Percentiles rank a stretch among this genome's conserved stretches.
Conservation (phyloP, 441 rosid genomes). For the Dalechampia spathulata region DNA sequence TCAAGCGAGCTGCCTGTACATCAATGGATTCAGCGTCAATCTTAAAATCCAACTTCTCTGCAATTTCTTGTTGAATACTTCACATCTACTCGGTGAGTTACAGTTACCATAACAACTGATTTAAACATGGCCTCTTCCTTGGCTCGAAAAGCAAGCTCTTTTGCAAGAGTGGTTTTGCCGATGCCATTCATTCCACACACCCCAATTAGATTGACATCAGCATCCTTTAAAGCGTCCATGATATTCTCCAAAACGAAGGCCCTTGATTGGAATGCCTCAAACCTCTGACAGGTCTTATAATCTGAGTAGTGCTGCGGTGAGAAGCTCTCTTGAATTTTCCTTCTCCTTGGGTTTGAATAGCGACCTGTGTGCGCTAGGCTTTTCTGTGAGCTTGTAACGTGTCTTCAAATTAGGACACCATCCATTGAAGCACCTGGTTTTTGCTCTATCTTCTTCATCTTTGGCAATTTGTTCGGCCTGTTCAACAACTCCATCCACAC, state of each 20-base stretch:
- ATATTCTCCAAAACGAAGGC: neutral
- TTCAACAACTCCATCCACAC: no score
- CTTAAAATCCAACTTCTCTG: neutral
- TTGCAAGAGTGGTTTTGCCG: neutral
- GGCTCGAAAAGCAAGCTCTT: neutral
- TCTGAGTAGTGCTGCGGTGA: neutral
- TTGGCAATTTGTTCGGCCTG: neutral
- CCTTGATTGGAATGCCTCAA: neutral
- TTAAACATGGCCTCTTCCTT: neutral
- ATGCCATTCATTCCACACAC: neutral
- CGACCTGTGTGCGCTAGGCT: neutral
- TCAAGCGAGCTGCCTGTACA: neutral
- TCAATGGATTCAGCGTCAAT: neutral
- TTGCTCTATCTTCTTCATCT: neutral
- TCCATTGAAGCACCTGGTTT: neutral
- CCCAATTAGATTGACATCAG: neutral
- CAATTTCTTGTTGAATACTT: neutral
- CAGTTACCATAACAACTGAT: neutral
- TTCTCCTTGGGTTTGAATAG: neutral
- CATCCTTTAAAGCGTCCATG: neutral
- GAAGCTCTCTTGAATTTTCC: neutral
- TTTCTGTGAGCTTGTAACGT: neutral
- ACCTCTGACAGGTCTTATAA: neutral
- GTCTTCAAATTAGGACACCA: neutral
- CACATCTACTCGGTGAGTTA: neutral